Percentiles rank a stretch among this genome's conserved stretches.
phyloP scores from a whole-genome alignment of 371 early-diverging fungal species.

The Lichtheimia hyalospora region DNA sequence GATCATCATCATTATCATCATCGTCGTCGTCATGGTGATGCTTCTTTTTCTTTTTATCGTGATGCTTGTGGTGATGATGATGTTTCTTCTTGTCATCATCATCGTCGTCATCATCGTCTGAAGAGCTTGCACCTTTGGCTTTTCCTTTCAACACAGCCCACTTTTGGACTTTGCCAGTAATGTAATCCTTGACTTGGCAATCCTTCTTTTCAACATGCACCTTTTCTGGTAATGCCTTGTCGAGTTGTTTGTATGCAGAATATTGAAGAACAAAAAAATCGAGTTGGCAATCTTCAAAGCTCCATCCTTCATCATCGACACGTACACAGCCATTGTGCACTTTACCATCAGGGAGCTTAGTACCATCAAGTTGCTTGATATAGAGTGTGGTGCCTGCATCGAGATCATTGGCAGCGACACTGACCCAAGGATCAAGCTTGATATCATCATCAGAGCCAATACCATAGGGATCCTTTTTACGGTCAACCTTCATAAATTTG shows the following conservation, averaged over 20 bases:
- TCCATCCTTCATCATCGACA: conserved; percentile 44
- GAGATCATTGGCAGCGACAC: conserved; percentile 37
- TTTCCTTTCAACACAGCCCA: conserved; percentile 16
- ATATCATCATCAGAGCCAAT: conserved; percentile 11
- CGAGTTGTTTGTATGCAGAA: conserved; percentile 18
- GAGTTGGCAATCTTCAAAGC: conserved; percentile 30
- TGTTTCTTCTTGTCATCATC: too few relatives aligned
- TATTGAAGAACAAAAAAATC: conserved; percentile 36
- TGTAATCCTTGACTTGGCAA: conserved; percentile 25
- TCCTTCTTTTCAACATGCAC: conserved; percentile 13
- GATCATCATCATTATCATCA: too few relatives aligned
- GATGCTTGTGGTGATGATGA: too few relatives aligned
- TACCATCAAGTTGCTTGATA: conserved; percentile 34
- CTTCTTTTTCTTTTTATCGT: too few relatives aligned
- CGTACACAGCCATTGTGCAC: conserved; percentile 46
- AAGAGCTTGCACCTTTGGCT: neutral
- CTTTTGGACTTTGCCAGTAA: conserved; percentile 13
- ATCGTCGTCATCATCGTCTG: too few relatives aligned
- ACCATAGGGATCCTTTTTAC: conserved; percentile 16
- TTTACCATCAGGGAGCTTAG: conserved; percentile 31
- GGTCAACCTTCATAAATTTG: conserved; percentile 17
- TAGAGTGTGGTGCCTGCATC: conserved; percentile 29
- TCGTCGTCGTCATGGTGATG: too few relatives aligned
- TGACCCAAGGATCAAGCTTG: conserved; percentile 28
- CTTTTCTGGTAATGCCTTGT: conserved; percentile 12